Evolutionary conservation across 2,329 filamentous ascomycete species (phyloP).

Genomic region (Dactylellina haptotyla): DNA sequence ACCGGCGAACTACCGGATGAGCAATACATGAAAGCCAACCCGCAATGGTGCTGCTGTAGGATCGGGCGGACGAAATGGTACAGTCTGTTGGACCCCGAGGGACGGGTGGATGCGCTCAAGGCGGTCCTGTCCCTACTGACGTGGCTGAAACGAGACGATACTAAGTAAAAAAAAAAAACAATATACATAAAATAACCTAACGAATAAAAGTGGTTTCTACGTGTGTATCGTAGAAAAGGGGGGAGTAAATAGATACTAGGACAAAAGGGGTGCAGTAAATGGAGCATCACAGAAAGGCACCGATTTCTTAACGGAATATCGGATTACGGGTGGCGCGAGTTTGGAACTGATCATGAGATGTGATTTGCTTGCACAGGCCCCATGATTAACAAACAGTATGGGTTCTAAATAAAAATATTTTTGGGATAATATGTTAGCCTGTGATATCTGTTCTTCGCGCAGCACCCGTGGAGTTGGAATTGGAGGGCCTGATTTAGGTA

Average conservation of each 20-base stretch:
- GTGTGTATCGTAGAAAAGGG: neutral
- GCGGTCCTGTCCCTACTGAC: constrained; percentile 54
- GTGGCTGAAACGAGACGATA: constrained; percentile 56
- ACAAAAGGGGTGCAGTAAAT: too few relatives aligned
- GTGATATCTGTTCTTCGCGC: too few relatives aligned
- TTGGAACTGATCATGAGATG: too few relatives aligned
- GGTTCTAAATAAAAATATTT: too few relatives aligned
- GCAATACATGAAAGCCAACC: constrained; percentile 36
- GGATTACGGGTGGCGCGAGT: too few relatives aligned
- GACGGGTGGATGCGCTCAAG: constrained; percentile 55
- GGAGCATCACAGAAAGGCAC: too few relatives aligned
- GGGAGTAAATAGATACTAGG: too few relatives aligned
- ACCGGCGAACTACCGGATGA: constrained; percentile 55
- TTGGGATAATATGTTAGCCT: too few relatives aligned
- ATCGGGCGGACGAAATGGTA: constrained; percentile 57
- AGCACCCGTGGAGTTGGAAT: neutral
- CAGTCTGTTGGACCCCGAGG: constrained; percentile 55
- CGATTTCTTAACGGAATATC: too few relatives aligned
- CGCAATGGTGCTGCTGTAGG: constrained; percentile 49
- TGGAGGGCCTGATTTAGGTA: neutral
- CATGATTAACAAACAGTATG: too few relatives aligned
- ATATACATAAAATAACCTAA: neutral
- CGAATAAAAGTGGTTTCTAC: neutral
- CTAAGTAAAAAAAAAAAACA: neutral
- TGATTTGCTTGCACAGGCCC: too few relatives aligned